Evolutionary conservation across 1,284 basidiomycete species (phyloP).

Genomic region (Ustilago hordei): DNA sequence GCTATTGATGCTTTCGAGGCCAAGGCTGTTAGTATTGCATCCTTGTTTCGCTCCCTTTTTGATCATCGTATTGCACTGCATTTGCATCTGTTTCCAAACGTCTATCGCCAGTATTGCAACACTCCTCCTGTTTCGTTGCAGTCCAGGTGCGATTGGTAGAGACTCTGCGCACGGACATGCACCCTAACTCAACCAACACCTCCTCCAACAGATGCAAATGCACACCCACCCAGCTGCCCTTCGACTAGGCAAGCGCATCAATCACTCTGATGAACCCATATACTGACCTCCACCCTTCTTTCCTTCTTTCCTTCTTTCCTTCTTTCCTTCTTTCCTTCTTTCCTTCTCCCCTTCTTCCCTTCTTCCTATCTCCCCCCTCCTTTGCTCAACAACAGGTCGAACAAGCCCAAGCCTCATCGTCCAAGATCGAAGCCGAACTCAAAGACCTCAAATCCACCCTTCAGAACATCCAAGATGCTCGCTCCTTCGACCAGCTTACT

Average conservation of each 20-base stretch:
- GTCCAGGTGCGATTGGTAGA: background rate
- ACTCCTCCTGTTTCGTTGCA: constrained; percentile 13
- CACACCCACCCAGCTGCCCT: background rate
- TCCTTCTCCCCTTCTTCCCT: background rate
- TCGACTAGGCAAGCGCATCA: background rate
- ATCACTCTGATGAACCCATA: background rate
- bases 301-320: background rate
- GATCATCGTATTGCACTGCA: background rate
- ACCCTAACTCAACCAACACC: background rate
- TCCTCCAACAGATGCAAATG: constrained; percentile 2
- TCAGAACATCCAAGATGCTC: constrained; percentile 95
- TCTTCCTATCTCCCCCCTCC: too few species aligned
- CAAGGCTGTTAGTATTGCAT: constrained; percentile 79
- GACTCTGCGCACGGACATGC: background rate
- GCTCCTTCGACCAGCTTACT: constrained; percentile 96
- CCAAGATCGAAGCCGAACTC: constrained; percentile 92
- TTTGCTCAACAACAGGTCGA: constrained; percentile 76
- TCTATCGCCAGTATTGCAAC: background rate
- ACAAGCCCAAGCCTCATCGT: constrained; percentile 89
- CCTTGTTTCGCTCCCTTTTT: background rate
- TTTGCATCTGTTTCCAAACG: constrained; percentile 1
- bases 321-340: background rate
- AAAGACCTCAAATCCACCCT: constrained; percentile 92
- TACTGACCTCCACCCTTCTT: constrained; percentile 21
- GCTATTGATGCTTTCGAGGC: constrained; percentile 96